These are phyloP conservation scores for Colletotrichum nymphaeae DNA, from an alignment of 2,329 filamentous ascomycete species.

Conservation along the genomic window DNA sequence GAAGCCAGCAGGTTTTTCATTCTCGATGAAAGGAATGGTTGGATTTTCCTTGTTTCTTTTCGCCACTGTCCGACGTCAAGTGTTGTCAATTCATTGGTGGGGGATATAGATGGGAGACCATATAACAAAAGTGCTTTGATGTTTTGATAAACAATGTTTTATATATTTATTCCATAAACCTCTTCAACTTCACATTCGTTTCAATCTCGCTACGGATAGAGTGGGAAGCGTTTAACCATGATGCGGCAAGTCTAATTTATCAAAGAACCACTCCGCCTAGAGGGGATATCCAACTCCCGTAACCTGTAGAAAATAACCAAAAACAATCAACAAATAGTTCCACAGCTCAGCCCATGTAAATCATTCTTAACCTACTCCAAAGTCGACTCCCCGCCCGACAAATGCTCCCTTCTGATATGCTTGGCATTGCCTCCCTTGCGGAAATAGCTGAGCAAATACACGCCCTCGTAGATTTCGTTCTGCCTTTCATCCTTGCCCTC, in stretches of 20 bases:
- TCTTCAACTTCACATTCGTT: no score
- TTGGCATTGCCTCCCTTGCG: neutral
- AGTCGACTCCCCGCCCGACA: neutral
- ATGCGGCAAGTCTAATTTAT: neutral
- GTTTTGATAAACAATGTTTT: neutral
- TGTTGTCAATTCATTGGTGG: neutral
- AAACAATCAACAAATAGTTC: neutral
- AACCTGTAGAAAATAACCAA: neutral
- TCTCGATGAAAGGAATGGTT: no score
- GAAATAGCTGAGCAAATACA: constrained; percentile 41
- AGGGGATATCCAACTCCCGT: neutral
- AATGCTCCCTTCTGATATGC: neutral
- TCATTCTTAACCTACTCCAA: neutral
- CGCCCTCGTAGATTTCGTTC: constrained; percentile 44
- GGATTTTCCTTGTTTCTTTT: neutral
- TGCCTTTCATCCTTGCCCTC: constrained; percentile 40
- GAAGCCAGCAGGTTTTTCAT: neutral
- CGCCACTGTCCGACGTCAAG: neutral
- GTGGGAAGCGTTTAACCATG: neutral
- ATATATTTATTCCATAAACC: no score
- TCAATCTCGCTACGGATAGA: no score
- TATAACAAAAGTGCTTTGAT: neutral
- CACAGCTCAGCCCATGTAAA: neutral
- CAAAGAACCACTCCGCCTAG: neutral
- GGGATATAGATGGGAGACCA: neutral